phyloP scores from a whole-genome alignment of 371 early-diverging fungal genomes.

The Dichotomocladium elegans region DNA sequence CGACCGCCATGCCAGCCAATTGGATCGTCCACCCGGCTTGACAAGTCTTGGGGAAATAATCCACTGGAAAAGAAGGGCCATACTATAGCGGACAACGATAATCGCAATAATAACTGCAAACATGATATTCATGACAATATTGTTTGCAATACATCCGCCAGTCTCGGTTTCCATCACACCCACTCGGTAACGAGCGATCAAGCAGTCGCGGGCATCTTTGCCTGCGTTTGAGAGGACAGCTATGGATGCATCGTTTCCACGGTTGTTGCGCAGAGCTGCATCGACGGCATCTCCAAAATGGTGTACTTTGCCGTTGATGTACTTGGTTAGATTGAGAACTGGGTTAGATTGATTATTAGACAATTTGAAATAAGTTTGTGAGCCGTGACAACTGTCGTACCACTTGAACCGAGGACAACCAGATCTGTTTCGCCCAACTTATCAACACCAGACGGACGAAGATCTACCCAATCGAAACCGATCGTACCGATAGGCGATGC shows the following conservation, averaged over 20 bases:
- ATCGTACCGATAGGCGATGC: conserved; percentile 12
- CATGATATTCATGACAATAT: conserved; percentile 43
- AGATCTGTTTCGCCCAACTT: conserved; percentile 23
- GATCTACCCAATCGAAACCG: conserved; percentile 41
- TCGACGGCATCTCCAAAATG: conserved; percentile 29
- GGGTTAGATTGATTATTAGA: conserved; percentile 33
- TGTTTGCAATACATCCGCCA: conserved; percentile 56
- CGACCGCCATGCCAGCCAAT: conserved; percentile 50
- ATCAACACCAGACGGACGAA: conserved; percentile 17
- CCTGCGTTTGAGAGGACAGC: conserved; percentile 31
- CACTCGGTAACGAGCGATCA: conserved; percentile 35
- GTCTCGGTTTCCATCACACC: conserved; percentile 49
- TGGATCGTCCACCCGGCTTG: conserved; percentile 46
- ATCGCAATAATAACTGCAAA: conserved; percentile 44
- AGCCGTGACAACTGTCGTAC: conserved; percentile 46
- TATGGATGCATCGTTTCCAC: conserved; percentile 44
- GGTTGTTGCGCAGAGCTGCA: conserved; percentile 18
- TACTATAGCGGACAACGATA: conserved; percentile 48
- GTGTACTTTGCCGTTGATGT: conserved; percentile 3
- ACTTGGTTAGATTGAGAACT: conserved; percentile 36
- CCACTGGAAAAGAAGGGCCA: conserved; percentile 65
- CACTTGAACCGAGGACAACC: conserved; percentile 47
- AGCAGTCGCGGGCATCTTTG: conserved; percentile 35
- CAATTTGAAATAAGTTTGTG: conserved; percentile 32
- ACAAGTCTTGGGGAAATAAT: conserved; percentile 38